Conservation (phyloP, 108 stramenopile species). For the Cylindrotheca fusiformis region DNA sequence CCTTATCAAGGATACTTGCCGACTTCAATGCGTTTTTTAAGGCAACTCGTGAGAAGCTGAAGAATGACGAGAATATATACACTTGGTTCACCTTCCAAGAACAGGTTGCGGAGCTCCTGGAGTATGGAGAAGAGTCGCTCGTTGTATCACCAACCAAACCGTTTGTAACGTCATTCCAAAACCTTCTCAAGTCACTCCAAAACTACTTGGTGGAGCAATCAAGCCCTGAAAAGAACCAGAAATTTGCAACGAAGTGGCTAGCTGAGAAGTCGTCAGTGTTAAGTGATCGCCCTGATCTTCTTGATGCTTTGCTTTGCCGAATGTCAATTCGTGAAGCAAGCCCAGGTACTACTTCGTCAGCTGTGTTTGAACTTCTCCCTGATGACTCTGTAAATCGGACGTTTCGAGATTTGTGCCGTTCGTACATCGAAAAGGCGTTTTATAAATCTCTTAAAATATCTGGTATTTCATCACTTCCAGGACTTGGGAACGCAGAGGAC, state of each 20-base stretch:
- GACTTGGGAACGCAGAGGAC: conserved; percentile 12
- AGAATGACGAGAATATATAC: conserved; percentile 13
- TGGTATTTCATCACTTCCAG: conserved; percentile 1
- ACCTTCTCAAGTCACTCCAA: conserved; percentile 13
- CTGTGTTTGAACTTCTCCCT: background rate
- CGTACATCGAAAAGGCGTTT: conserved; percentile 41
- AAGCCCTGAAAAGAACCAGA: conserved; percentile 5
- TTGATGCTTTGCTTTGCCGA: conserved; percentile 57
- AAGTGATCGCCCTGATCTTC: conserved; percentile 37
- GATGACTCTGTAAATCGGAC: conserved; percentile 1
- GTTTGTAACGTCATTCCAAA: conserved; percentile 19
- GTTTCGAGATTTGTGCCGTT: conserved; percentile 45
- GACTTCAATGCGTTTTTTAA: conserved; percentile 21
- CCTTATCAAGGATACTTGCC: conserved; percentile 1
- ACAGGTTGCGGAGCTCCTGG: conserved; percentile 32
- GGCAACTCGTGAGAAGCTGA: conserved; percentile 4
- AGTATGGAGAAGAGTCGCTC: conserved; percentile 38
- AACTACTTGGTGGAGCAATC: conserved; percentile 20
- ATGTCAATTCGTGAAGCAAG: background rate
- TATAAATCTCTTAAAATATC: conserved; percentile 35
- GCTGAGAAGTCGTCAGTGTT: conserved; percentile 23
- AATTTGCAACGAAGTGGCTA: conserved; percentile 22
- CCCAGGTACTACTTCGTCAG: background rate
- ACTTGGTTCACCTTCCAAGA: conserved; percentile 31
- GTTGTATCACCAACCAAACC: conserved; percentile 44